Evolutionary conservation across 1,284 basidiomycete genomes (phyloP), one percentile per base, ranked within the genome.

Genomic region (Marasmius tenuissimus): DNA sequence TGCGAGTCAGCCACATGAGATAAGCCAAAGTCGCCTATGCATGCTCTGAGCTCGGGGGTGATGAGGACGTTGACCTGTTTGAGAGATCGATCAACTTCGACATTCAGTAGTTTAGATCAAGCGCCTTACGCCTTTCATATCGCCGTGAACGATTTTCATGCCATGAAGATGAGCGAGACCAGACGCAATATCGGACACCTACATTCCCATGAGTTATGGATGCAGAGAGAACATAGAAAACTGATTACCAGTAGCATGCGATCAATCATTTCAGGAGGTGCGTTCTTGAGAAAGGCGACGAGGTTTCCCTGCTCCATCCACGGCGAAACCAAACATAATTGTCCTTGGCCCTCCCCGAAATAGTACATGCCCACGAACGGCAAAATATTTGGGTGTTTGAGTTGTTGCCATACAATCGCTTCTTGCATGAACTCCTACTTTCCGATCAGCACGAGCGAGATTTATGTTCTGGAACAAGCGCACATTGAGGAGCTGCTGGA

Each of bases 81-180:
- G 20, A 20, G 7, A 18, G 40, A 6, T 3, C 6, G 6, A 14
- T 14, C 42, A 45, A 3, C 14, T 18, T 14, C 12, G 2, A 18
- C 14, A 56, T 6, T 9, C 10, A n/a, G 10, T 56, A 35, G 9
- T 14, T 8, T 2, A 1, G 20, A 14, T 3, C n/a, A 10, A 57
- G 11, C 20, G 27, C 27, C 77, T 69, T 61, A 76, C 76, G 47
- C 68, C 70, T 59, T 78, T 80, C 39, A 80, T 60, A 53, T 78
- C 78, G 22, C 76, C 73, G 18, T 80, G 78, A 11, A 78, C 57
- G 47, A 78, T 71, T 3, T 72, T 60, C 37, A 68, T 65, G 4
- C 27, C 60, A 40, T 79, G 77, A 8, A 78, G 65, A 59, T 77
- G 78, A 20, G 67, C 18, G 18, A 78, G 68, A 12, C 67, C 78